Percentiles rank a stretch among this genome's conserved stretches.
These are phyloP conservation scores for Rhizoclosmatium sp. DNA, from an alignment of 192 early-diverging fungal species.

Conservation along the genomic window DNA sequence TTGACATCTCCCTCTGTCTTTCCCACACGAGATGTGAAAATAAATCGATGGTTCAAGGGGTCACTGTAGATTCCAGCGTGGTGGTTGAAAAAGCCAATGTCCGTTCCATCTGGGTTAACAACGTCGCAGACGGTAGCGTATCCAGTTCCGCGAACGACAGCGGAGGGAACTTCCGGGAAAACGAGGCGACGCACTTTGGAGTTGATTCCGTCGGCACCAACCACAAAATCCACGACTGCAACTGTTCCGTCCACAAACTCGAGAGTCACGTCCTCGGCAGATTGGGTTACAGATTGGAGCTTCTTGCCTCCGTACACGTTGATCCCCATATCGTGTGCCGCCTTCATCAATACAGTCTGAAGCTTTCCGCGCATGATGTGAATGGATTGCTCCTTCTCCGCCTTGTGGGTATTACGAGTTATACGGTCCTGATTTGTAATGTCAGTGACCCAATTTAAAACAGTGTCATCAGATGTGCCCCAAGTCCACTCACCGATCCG, in stretches of 20 bases:
- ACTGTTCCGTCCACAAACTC: conserved; percentile 12
- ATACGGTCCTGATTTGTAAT: neutral
- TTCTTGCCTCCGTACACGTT: conserved; percentile 3
- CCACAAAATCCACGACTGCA: neutral
- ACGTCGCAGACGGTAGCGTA: neutral
- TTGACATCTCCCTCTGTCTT: neutral
- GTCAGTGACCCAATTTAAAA: neutral
- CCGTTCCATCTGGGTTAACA: neutral
- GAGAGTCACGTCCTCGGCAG: neutral
- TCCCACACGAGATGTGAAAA: neutral
- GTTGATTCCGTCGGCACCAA: conserved; percentile 23
- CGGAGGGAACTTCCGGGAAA: neutral
- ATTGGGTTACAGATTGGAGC: conserved; percentile 1
- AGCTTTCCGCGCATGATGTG: neutral
- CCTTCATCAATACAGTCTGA: neutral
- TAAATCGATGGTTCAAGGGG: neutral
- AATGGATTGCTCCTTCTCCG: neutral
- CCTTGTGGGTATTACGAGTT: neutral
- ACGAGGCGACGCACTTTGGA: neutral
- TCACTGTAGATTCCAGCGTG: neutral
- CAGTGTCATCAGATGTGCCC: too few species aligned
- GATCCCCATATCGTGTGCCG: neutral
- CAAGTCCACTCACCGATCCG: too few species aligned
- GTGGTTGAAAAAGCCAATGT: neutral
- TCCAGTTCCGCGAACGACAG: neutral